Base-by-base conservation (phyloP, 164 flowering plant species). In the Liriodendron chinense region DNA sequence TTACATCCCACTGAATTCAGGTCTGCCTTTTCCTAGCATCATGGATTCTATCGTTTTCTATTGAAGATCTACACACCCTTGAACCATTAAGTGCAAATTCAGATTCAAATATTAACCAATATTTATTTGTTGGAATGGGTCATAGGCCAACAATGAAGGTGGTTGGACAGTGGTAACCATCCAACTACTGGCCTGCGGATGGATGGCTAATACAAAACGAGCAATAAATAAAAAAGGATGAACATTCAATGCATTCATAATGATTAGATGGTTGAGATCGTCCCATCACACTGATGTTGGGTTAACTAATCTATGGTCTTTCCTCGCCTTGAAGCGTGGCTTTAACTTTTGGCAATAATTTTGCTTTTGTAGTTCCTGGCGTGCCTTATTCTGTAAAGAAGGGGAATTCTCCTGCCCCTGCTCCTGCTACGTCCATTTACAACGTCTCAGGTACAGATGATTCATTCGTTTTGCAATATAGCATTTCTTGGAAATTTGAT, bases 1-100 rank as follows among this genome's bases (percentile, higher is more conserved):
- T 71, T 95, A 90, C 72, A 87, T 95, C 7, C 98, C 98, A 1
- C 66, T 95, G 79, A 87, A 93, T 85, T 89, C 97, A 79, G 98
- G 98, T 91, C 9, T 7, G 85, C 72, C 9, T 3, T 12, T 7
- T 53, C 59, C 18, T 53, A 53, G n/a, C 59, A 16, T 53, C 18
- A 16, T 53, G 13, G 18, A 53, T 53, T 53, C 43, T 34, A 34
- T 34, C 43, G 5, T 34, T 34, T 34, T 34, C 43, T 34, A 34
- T 34, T 34, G 43, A 34, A 1, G 43, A 34, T 34, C 43, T 34
- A 34, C 43, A 7, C 43, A 34, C 43, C 7, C 43, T 7, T 34
- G 43, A 34, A 34, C 43, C 5, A 34, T 34, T 34, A 34, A 34
- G 43, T 34, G 43, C 43, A 34, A 34, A 34, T 34, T 34, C 43